Conservation (phyloP, 495 filamentous ascomycete species). For the Trichocladium uniseriatum region DNA sequence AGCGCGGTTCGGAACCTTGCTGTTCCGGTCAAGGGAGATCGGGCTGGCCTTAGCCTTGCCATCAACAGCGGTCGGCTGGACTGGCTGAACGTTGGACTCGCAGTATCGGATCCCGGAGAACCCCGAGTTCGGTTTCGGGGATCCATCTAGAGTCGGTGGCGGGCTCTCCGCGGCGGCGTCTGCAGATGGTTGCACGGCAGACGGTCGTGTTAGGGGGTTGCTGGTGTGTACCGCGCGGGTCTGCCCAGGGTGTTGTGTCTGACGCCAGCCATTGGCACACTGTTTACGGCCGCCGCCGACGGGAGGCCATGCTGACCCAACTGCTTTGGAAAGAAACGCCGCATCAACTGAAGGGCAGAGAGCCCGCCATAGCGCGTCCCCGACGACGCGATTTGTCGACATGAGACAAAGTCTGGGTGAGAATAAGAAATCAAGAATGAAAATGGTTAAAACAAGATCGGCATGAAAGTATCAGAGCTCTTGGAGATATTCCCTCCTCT, state of each 20-base stretch:
- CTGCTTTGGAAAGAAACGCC: constrained; percentile 18
- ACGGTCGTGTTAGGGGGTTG: background rate
- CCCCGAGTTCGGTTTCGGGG: no score
- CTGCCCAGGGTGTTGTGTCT: background rate
- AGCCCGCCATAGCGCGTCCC: constrained; percentile 60
- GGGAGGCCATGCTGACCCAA: constrained; percentile 1
- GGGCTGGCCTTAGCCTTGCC: no score
- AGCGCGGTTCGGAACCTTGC: constrained; percentile 17
- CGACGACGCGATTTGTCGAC: constrained; percentile 37
- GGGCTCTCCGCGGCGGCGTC: background rate
- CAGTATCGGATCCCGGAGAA: no score
- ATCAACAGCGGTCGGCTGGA: no score
- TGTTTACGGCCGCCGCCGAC: background rate
- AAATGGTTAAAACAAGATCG: no score
- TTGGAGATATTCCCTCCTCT: no score
- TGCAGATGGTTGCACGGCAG: background rate
- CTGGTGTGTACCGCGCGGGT: background rate
- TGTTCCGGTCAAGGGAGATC: no score
- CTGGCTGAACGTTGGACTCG: no score
- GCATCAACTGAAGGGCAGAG: constrained; percentile 52
- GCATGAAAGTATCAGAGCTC: no score
- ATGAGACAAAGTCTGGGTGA: background rate
- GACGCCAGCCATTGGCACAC: background rate
- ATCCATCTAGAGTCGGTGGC: no score
- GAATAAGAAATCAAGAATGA: background rate